A percentile compares a stretch with the other conserved stretches of the same genome.
Evolutionary conservation across 345 rosid species (phyloP).

Genomic region (Aegle marmelos): DNA sequence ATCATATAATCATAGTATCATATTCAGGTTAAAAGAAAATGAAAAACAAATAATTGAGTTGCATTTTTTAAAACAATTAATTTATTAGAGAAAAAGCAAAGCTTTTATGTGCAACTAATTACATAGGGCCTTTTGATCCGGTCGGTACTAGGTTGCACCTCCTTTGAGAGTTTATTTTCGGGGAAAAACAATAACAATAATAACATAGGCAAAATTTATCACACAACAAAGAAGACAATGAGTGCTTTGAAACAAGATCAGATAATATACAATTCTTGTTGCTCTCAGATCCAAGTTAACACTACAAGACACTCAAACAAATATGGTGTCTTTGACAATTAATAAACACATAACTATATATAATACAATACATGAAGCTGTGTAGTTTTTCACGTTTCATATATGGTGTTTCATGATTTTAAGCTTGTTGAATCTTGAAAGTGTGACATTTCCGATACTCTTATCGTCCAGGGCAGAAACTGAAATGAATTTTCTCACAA

Average conservation of each 20-base stretch:
- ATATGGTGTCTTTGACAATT: neutral
- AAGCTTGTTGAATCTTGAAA: neutral
- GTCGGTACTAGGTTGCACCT: too few species aligned
- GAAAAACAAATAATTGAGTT: too few species aligned
- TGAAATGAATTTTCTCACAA: slow-evolving; percentile 29
- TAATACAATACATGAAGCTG: neutral
- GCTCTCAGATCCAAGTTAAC: slow-evolving; percentile 7
- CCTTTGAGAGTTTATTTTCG: too few species aligned
- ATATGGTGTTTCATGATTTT: slow-evolving; percentile 4
- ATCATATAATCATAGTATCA: too few species aligned
- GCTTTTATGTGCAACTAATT: too few species aligned
- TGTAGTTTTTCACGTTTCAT: neutral
- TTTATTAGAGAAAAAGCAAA: too few species aligned
- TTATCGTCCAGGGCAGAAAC: slow-evolving; percentile 9
- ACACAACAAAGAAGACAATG: neutral
- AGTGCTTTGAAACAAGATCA: neutral
- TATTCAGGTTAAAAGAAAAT: too few species aligned
- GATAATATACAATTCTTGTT: neutral
- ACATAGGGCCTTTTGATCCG: too few species aligned
- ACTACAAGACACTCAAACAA: neutral
- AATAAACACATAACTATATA: neutral
- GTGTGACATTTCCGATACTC: slow-evolving; percentile 1
- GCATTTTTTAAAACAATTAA: too few species aligned
- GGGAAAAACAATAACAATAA: too few species aligned
- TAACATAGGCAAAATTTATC: neutral